These are phyloP conservation scores for Zanthoxylum bungeanum DNA, from an alignment of 345 rosid genomes.

Conservation along the genomic window DNA sequence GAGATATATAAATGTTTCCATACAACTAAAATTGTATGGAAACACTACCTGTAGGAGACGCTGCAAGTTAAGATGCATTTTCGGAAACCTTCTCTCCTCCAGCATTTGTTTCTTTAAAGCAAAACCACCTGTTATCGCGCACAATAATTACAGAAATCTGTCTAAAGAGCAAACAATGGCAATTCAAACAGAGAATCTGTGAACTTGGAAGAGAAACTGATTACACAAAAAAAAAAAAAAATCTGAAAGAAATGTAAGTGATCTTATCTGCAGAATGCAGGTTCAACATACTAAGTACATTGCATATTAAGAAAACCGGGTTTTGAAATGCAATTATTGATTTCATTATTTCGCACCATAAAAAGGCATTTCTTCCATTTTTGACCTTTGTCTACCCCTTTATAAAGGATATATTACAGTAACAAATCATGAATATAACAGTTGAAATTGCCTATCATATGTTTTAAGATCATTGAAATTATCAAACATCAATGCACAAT, in stretches of 20 bases:
- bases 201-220: too few species aligned
- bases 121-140: conserved; percentile 62
- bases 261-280: background rate
- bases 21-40: background rate
- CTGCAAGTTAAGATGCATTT: conserved; percentile 92
- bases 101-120: conserved; percentile 87
- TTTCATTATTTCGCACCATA: background rate
- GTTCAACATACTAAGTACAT: background rate
- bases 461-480: background rate
- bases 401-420: background rate
- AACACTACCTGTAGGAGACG: conserved; percentile 79
- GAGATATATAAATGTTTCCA: background rate
- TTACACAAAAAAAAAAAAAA: too few species aligned
- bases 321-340: background rate
- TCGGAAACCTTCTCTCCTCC: conserved; percentile 88
- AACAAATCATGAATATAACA: background rate
- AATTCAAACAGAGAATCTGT: conserved; percentile 10
- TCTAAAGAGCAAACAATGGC: background rate
- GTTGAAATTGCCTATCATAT: background rate
- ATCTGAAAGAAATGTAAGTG: background rate
- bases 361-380: background rate
- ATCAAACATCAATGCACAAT: background rate
- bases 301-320: background rate
- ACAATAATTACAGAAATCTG: conserved; percentile 1
- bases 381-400: background rate